Percentiles rank a stretch among this genome's conserved stretches.
phyloP scores from a whole-genome alignment of 257 asterid genomes.

The Nicotiana tabacum region DNA sequence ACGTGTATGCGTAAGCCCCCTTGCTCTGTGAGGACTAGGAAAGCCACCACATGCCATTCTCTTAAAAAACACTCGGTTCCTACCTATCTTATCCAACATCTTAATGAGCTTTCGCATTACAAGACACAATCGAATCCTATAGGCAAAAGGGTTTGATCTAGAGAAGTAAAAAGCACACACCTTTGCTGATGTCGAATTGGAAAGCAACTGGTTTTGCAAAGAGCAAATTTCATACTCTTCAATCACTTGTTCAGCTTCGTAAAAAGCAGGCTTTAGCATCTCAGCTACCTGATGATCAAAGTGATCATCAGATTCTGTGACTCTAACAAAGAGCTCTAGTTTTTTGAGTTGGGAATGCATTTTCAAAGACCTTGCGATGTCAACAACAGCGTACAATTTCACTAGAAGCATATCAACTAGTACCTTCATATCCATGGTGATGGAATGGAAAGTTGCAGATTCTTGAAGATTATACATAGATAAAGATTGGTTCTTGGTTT shows the following conservation, averaged over 20 bases:
- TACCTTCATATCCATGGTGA: background rate
- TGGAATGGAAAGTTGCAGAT: background rate
- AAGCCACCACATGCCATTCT: background rate
- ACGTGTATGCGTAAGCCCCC: background rate
- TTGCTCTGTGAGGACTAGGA: background rate
- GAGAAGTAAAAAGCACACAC: background rate
- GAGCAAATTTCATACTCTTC: background rate
- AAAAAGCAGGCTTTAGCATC: background rate
- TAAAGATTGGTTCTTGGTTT: background rate
- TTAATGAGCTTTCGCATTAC: background rate
- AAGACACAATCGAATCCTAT: background rate
- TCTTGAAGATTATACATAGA: background rate
- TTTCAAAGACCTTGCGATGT: background rate
- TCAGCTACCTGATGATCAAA: background rate
- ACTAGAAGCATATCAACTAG: background rate
- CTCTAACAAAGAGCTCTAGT: background rate
- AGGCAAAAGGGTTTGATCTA: background rate
- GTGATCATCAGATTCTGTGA: too few relatives aligned
- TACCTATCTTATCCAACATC: background rate
- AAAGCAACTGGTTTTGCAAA: background rate
- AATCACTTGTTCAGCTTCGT: background rate
- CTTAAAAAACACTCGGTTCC: background rate
- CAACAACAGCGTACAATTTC: background rate
- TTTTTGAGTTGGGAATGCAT: background rate
- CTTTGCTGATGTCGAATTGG: background rate